Percentiles rank a stretch among this genome's conserved stretches.
Conservation (phyloP, 2,329 filamentous ascomycete genomes). For the Aspergillus pseudotamarii region DNA sequence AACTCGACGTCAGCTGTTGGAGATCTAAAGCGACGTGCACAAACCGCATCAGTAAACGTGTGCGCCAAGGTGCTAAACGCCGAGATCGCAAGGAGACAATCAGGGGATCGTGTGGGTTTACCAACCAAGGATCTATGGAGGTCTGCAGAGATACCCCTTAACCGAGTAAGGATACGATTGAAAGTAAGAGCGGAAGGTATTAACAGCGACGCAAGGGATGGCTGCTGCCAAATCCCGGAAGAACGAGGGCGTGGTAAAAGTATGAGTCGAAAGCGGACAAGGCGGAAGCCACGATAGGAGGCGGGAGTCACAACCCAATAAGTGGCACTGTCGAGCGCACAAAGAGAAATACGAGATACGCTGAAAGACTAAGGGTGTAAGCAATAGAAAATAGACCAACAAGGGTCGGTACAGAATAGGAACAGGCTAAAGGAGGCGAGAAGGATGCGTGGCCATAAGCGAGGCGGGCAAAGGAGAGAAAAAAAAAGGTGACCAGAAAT, state of each 20-base stretch:
- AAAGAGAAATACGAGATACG: conserved; percentile 18
- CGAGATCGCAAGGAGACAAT: neutral
- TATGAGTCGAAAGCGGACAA: conserved; percentile 24
- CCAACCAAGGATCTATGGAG: neutral
- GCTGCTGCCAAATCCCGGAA: conserved; percentile 8
- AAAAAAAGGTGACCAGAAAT: conserved; percentile 11
- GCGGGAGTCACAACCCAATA: conserved; percentile 23
- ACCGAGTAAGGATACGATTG: conserved; percentile 5
- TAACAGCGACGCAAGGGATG: conserved; percentile 15
- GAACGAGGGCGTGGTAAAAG: conserved; percentile 10
- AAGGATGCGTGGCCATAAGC: conserved; percentile 26
- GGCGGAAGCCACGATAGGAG: conserved; percentile 23
- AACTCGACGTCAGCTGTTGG: neutral
- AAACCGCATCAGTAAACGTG: neutral
- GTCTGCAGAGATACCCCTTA: conserved; percentile 1
- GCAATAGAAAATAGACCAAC: conserved; percentile 11
- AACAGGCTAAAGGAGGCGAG: conserved; percentile 11
- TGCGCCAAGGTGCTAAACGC: neutral
- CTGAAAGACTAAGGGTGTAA: conserved; percentile 20
- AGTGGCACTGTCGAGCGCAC: conserved; percentile 19
- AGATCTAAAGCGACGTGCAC: neutral
- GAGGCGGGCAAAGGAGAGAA: conserved; percentile 14
- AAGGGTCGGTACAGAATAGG: conserved; percentile 1
- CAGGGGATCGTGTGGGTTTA: neutral
- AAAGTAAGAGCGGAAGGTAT: neutral